Evolutionary conservation across 441 rosid species (phyloP).

Genomic region (Sinapis alba): DNA sequence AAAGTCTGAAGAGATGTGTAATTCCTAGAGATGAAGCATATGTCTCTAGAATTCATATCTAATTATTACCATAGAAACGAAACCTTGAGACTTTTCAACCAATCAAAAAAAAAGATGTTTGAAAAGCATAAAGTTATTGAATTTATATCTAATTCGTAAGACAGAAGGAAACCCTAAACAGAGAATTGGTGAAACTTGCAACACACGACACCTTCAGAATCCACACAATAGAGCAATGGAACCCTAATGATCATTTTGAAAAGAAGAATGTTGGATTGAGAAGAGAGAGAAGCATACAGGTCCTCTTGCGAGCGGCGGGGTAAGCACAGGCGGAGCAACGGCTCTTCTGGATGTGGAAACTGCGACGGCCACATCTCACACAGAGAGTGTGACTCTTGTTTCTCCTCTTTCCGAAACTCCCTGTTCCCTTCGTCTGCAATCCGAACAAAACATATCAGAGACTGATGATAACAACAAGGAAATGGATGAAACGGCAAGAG

Average conservation of each 20-base stretch:
- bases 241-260: too few relatives aligned
- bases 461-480: not conserved
- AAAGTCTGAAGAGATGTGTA: not conserved
- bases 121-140: too few relatives aligned
- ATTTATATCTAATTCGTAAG: not conserved
- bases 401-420: constrained; percentile 75
- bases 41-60: too few relatives aligned
- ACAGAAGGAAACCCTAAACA: too few relatives aligned
- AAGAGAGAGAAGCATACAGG: constrained; percentile 18
- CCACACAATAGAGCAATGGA: too few relatives aligned
- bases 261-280: too few relatives aligned
- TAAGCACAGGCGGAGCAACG: constrained; percentile 53
- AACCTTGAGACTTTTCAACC: too few relatives aligned
- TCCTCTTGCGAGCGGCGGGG: constrained; percentile 54
- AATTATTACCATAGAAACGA: too few relatives aligned
- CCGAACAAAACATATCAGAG: not conserved
- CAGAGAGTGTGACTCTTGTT: constrained; percentile 58
- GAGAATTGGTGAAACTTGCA: too few relatives aligned
- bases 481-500: not conserved
- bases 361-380: constrained; percentile 54
- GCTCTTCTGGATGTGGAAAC: constrained; percentile 59
- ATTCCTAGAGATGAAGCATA: too few relatives aligned
- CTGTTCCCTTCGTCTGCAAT: constrained; percentile 92
- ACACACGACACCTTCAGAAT: too few relatives aligned
- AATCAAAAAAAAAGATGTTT: too few relatives aligned